Evolutionary conservation across 768 basidiomycete genomes (phyloP).

Genomic region (Multifurca ochricompacta): DNA sequence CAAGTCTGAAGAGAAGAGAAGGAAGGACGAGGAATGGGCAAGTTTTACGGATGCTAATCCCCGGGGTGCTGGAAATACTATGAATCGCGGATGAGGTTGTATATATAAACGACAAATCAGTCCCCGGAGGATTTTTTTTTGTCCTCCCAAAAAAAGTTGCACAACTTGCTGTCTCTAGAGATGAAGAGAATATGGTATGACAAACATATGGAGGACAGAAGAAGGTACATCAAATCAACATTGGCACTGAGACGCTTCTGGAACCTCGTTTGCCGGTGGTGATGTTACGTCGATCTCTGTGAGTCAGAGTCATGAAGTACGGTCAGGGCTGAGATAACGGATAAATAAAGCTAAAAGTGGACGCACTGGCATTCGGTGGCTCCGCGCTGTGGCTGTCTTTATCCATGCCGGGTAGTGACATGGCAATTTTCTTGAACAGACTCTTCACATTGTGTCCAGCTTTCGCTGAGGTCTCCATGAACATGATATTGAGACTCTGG

Average conservation of each 20-base stretch:
- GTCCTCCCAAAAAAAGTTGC: conserved; percentile 1
- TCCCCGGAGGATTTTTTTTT: neutral
- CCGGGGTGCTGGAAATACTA: conserved; percentile 91
- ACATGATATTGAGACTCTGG: conserved; percentile 89
- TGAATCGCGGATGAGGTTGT: conserved; percentile 73
- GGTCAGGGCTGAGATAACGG: neutral
- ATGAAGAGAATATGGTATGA: conserved; percentile 15
- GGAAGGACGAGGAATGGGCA: conserved; percentile 90
- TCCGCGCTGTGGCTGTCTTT: conserved; percentile 55
- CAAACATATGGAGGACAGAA: conserved; percentile 13
- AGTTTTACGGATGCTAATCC: conserved; percentile 78
- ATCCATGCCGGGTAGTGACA: conserved; percentile 96
- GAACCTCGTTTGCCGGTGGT: conserved; percentile 55
- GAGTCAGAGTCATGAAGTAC: neutral
- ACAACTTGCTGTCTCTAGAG: conserved; percentile 10
- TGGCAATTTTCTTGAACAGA: conserved; percentile 97
- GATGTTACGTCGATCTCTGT: conserved; percentile 90
- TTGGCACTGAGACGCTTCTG: conserved; percentile 81
- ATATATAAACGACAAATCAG: conserved; percentile 12
- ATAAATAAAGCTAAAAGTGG: neutral
- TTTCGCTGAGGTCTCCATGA: conserved; percentile 99
- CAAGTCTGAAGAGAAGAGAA: conserved; percentile 67
- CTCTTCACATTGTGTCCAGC: conserved; percentile 99
- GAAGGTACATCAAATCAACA: conserved; percentile 46
- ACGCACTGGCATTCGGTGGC: conserved; percentile 40